Conservation (phyloP, 202 grass and related monocot genomes). For the Musa balbisiana region DNA sequence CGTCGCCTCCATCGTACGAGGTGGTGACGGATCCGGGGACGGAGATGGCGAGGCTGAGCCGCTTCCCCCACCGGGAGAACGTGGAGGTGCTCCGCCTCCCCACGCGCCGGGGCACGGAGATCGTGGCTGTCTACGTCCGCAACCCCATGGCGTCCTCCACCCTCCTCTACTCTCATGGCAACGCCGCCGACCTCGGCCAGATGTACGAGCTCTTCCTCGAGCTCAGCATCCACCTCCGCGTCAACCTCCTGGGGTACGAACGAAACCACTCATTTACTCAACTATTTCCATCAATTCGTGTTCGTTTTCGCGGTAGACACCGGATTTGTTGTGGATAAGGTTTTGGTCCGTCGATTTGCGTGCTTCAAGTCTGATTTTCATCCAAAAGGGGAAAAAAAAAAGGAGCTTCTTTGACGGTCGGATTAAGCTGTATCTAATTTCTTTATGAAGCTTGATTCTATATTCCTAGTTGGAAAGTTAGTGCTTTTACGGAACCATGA, state of each 20-base stretch:
- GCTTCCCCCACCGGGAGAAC: slow-evolving; percentile 13
- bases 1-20: slow-evolving; percentile 14
- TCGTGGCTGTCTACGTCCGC: slow-evolving; percentile 13
- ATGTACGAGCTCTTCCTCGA: slow-evolving; percentile 21
- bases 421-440: too few relatives aligned
- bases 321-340: neutral
- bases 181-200: slow-evolving; percentile 17
- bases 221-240: slow-evolving; percentile 18
- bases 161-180: slow-evolving; percentile 14
- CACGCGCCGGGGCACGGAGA: slow-evolving; percentile 5
- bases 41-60: neutral
- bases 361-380: neutral
- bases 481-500: neutral
- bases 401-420: neutral
- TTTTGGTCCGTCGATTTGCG: neutral
- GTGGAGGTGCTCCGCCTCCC: slow-evolving; percentile 14
- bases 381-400: neutral
- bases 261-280: neutral
- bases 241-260: slow-evolving; percentile 12
- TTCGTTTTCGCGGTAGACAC: neutral
- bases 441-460: neutral
- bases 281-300: neutral
- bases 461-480: neutral
- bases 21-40: neutral
- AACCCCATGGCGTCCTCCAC: slow-evolving; percentile 13